Evolutionary conservation across 1,139 yeast species (phyloP).

Genomic region (Debaryomycetaceae sp.): DNA sequence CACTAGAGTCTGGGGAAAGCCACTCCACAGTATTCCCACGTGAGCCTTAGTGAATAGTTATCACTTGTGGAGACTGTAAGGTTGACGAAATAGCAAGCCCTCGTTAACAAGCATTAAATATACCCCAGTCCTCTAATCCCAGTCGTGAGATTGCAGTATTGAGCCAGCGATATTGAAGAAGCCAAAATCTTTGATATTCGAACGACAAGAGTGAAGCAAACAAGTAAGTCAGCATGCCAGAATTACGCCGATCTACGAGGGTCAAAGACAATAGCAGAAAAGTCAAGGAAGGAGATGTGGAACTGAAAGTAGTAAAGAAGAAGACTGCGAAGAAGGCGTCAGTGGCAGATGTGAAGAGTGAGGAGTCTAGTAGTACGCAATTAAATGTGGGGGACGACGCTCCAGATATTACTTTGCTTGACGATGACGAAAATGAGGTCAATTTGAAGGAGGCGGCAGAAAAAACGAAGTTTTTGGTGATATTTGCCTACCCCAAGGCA

Average conservation of each 20-base stretch:
- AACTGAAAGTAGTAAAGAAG: slow-evolving; percentile 1
- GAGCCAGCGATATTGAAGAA: no score
- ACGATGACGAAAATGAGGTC: slow-evolving; percentile 66
- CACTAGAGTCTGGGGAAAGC: not conserved
- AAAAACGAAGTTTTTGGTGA: slow-evolving; percentile 50
- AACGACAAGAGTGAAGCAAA: not conserved
- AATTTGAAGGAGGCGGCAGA: slow-evolving; percentile 46
- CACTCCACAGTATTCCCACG: not conserved
- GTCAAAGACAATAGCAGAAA: slow-evolving; percentile 22
- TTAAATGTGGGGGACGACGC: slow-evolving; percentile 64
- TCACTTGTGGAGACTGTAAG: no score
- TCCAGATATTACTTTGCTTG: slow-evolving; percentile 60
- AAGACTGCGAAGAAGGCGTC: not conserved
- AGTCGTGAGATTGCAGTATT: no score
- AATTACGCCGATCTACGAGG: slow-evolving; percentile 55
- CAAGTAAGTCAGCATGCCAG: slow-evolving; percentile 39
- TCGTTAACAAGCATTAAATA: no score
- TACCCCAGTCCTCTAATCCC: no score
- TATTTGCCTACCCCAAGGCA: slow-evolving; percentile 87
- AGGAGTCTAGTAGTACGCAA: slow-evolving; percentile 13
- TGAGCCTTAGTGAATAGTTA: not conserved
- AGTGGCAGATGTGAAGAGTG: not conserved
- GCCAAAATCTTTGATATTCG: no score
- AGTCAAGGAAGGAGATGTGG: slow-evolving; percentile 3
- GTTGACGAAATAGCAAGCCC: no score